phyloP scores from a whole-genome alignment of 179 eudicot genomes.

The Spinacia oleracea region DNA sequence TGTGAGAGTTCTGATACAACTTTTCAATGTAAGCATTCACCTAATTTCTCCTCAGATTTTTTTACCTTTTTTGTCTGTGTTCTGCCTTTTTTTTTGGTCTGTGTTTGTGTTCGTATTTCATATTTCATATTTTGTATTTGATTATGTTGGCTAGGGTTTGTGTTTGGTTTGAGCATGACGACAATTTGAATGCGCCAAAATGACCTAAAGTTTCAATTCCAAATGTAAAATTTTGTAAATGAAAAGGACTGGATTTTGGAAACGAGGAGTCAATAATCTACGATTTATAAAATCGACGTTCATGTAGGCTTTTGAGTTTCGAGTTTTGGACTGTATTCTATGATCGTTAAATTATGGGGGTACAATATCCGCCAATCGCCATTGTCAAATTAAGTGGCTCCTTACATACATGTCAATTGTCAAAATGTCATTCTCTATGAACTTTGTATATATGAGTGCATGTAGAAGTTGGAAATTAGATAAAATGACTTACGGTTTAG shows the following conservation, averaged over 20 bases:
- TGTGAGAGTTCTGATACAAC: slow-evolving; percentile 73
- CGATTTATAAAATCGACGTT: not conserved
- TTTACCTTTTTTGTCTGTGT: not conserved
- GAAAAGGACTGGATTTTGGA: not conserved
- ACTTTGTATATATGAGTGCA: not conserved
- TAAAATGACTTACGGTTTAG: not conserved
- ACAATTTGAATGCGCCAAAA: not conserved
- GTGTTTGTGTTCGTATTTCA: not conserved
- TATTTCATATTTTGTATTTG: no score
- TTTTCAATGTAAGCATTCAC: slow-evolving; percentile 44
- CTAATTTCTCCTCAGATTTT: not conserved
- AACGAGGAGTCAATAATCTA: not conserved
- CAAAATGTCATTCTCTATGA: not conserved
- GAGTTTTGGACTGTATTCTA: no score
- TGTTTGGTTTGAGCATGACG: not conserved
- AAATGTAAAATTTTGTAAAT: not conserved
- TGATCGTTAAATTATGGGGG: no score
- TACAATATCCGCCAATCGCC: no score
- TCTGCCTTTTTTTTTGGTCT: not conserved
- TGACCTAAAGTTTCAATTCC: not conserved
- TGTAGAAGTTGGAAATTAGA: not conserved
- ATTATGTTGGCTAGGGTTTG: not conserved
- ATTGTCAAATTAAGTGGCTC: no score
- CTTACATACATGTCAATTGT: no score
- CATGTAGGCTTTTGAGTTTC: not conserved